Evolutionary conservation across 2,329 filamentous ascomycete species (phyloP).

Genomic region (Helotiales sp.): DNA sequence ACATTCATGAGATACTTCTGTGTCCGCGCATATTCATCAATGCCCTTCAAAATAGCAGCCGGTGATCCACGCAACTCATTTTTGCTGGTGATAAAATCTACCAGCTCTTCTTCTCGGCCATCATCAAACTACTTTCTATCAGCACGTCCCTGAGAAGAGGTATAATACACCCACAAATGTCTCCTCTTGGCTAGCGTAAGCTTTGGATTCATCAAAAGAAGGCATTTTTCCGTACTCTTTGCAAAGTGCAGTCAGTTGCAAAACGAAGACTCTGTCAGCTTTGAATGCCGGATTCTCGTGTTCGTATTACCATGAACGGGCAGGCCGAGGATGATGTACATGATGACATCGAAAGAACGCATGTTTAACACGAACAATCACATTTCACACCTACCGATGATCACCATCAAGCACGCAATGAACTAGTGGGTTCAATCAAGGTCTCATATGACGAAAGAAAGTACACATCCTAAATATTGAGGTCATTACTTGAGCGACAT

Average conservation of each 20-base stretch:
- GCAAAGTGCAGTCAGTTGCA: neutral
- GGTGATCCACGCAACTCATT: slow-evolving; percentile 65
- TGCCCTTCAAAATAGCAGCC: slow-evolving; percentile 61
- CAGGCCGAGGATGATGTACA: neutral
- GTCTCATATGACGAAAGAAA: too few relatives aligned
- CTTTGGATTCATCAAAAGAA: slow-evolving; percentile 25
- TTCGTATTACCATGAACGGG: neutral
- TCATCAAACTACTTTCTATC: slow-evolving; percentile 55
- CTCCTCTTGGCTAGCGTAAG: slow-evolving; percentile 28
- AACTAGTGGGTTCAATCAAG: too few relatives aligned
- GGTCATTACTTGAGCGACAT: too few relatives aligned
- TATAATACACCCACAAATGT: slow-evolving; percentile 18
- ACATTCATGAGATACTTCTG: slow-evolving; percentile 80
- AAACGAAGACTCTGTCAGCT: neutral
- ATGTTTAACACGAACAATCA: too few relatives aligned
- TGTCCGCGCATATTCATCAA: slow-evolving; percentile 67
- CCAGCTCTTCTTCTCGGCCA: slow-evolving; percentile 71
- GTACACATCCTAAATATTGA: too few relatives aligned
- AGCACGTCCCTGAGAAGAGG: neutral
- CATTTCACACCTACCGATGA: too few relatives aligned
- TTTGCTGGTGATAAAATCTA: slow-evolving; percentile 66
- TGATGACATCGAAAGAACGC: too few relatives aligned
- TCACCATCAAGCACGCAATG: too few relatives aligned
- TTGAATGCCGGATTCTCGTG: neutral
- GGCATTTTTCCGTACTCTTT: slow-evolving; percentile 13